Conservation (phyloP, 345 rosid genomes). For the Salix caprea region DNA sequence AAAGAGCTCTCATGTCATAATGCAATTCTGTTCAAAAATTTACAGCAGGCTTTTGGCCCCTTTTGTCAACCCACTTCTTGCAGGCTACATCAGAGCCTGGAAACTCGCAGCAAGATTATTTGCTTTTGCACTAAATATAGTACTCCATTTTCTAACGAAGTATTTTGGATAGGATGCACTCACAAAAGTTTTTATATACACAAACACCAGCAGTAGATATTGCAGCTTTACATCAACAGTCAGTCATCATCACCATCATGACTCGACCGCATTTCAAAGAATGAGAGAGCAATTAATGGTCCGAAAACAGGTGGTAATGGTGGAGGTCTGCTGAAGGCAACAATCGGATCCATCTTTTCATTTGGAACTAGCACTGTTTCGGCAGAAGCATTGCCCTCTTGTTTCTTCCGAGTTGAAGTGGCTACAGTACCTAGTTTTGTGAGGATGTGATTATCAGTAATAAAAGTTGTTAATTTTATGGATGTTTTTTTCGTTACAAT, state of each 20-base stretch:
- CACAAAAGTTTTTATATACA: conserved; percentile 1
- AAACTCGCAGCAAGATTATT: conserved; percentile 32
- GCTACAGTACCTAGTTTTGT: conserved; percentile 34
- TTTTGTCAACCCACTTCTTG: conserved; percentile 35
- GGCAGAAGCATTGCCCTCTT: conserved; percentile 6
- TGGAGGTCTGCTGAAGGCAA: conserved; percentile 55
- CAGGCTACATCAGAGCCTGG: conserved; percentile 49
- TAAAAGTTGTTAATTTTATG: background rate
- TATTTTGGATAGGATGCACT: conserved; percentile 29
- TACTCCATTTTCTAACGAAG: conserved; percentile 36
- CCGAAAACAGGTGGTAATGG: conserved; percentile 48
- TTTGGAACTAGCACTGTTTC: conserved; percentile 13
- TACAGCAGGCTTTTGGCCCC: conserved; percentile 46
- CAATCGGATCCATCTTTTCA: conserved; percentile 42
- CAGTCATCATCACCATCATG: conserved; percentile 40
- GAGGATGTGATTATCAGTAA: background rate
- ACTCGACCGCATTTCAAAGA: conserved; percentile 44
- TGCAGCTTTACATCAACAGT: conserved; percentile 1
- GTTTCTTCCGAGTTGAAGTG: conserved; percentile 41
- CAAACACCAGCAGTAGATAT: background rate
- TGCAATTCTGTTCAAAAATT: conserved; percentile 31
- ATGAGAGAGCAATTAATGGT: conserved; percentile 48
- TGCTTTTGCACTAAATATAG: conserved; percentile 27
- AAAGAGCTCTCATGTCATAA: conserved; percentile 46
- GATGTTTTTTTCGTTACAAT: background rate